Conservation (phyloP, 768 basidiomycete genomes). For the Phaffia tasmanica region DNA sequence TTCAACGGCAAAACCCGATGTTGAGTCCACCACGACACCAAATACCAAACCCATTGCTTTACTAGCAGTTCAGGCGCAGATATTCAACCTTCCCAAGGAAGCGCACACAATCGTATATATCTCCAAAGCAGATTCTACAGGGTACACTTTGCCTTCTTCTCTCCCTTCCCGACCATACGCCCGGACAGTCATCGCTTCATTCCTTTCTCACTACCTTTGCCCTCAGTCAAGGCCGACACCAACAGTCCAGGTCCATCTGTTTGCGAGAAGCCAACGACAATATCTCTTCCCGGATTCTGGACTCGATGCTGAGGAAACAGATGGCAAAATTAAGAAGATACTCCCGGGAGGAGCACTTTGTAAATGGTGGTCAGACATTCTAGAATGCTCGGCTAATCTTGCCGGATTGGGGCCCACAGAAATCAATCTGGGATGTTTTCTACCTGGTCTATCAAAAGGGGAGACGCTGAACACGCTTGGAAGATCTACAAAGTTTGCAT, state of each 20-base stretch:
- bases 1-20: neutral
- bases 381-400: constrained; percentile 49
- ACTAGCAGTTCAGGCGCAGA: constrained; percentile 46
- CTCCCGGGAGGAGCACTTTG: constrained; percentile 69
- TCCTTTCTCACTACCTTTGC: constrained; percentile 53
- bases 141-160: constrained; percentile 48
- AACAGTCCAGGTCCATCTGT: constrained; percentile 70
- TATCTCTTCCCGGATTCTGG: constrained; percentile 87
- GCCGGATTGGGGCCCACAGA: constrained; percentile 30
- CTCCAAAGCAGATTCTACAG: constrained; percentile 89
- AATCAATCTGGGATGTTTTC: neutral
- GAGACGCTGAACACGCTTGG: constrained; percentile 6
- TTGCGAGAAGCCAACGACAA: constrained; percentile 78
- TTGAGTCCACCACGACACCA: neutral
- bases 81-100: constrained; percentile 64
- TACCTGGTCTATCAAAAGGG: constrained; percentile 5
- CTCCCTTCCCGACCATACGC: constrained; percentile 34
- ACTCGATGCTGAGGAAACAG: constrained; percentile 39
- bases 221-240: constrained; percentile 53
- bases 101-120: constrained; percentile 66
- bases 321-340: constrained; percentile 51
- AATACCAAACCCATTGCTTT: constrained; percentile 9
- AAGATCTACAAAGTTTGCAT: neutral
- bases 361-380: constrained; percentile 80
- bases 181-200: constrained; percentile 52